phyloP scores from a whole-genome alignment of 192 early-diverging fungal genomes.

The Piromyces finnis region DNA sequence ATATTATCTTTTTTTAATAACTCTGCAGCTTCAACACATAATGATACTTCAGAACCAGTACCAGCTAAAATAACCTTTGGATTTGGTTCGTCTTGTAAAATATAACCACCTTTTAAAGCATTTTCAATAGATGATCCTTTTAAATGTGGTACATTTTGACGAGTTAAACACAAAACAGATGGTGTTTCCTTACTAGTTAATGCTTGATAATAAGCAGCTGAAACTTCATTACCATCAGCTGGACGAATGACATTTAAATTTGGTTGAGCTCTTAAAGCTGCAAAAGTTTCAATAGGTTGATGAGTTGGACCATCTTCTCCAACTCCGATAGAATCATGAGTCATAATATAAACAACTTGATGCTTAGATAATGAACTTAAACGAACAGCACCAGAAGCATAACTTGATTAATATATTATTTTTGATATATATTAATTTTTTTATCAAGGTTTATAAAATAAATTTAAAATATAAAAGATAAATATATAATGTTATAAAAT shows the following conservation, averaged over 20 bases:
- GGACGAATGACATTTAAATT: conserved; percentile 76
- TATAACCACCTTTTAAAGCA: conserved; percentile 71
- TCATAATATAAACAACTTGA: conserved; percentile 92
- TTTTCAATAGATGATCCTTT: conserved; percentile 64
- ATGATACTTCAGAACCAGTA: conserved; percentile 81
- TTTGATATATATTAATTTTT: neutral
- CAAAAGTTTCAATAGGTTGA: conserved; percentile 91
- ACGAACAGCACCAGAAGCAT: conserved; percentile 69
- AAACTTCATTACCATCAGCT: conserved; percentile 86
- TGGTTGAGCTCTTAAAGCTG: conserved; percentile 73
- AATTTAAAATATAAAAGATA: too few relatives aligned
- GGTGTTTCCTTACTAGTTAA: conserved; percentile 50
- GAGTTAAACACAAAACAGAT: conserved; percentile 68
- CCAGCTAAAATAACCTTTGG: conserved; percentile 45
- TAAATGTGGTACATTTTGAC: conserved; percentile 88
- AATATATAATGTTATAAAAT: too few relatives aligned
- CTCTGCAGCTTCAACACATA: conserved; percentile 74
- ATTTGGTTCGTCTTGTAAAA: conserved; percentile 46
- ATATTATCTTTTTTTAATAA: conserved; percentile 25
- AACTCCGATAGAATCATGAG: conserved; percentile 96
- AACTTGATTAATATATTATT: conserved; percentile 18
- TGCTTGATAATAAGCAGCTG: conserved; percentile 73
- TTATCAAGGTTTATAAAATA: neutral
- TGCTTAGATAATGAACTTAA: conserved; percentile 73
- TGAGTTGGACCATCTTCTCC: conserved; percentile 99